Percentiles rank a stretch among this genome's conserved stretches.
Evolutionary conservation across 345 rosid genomes (phyloP).

Genomic region (Brassica juncea): DNA sequence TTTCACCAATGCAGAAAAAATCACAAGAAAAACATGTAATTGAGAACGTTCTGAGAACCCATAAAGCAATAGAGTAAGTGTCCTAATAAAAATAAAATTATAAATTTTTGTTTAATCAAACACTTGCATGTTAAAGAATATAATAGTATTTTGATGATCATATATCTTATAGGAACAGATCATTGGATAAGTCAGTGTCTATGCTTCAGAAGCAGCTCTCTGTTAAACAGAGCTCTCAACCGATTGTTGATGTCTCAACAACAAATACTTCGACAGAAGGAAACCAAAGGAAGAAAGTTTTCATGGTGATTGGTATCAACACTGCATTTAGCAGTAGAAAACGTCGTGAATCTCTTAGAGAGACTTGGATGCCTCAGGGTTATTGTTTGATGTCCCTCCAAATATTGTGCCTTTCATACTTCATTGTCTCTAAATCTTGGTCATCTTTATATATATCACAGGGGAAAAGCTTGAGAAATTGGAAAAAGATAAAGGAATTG

Average conservation of each 20-base stretch:
- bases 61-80: conserved; percentile 85
- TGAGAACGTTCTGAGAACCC: conserved; percentile 69
- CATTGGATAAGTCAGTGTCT: conserved; percentile 74
- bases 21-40: conserved; percentile 49
- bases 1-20: conserved; percentile 22
- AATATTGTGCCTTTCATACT: neutral
- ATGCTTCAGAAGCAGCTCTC: conserved; percentile 78
- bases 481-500: conserved; percentile 88
- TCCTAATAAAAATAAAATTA: neutral
- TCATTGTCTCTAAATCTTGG: conserved; percentile 16
- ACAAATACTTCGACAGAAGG: conserved; percentile 39
- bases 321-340: conserved; percentile 95
- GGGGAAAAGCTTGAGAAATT: conserved; percentile 76
- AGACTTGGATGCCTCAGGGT: conserved; percentile 99
- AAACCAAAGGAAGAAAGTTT: conserved; percentile 55
- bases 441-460: conserved; percentile 25
- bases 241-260: conserved; percentile 43
- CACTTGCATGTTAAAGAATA: neutral
- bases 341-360: conserved; percentile 95
- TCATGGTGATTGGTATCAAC: conserved; percentile 89
- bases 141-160: neutral
- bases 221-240: conserved; percentile 52
- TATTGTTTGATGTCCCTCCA: conserved; percentile 12
- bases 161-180: conserved; percentile 45
- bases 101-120: neutral